Evolutionary conservation across 305 asterid species (phyloP), one percentile per base, ranked within the genome.

Genomic region (Fraxinus dipetala): DNA sequence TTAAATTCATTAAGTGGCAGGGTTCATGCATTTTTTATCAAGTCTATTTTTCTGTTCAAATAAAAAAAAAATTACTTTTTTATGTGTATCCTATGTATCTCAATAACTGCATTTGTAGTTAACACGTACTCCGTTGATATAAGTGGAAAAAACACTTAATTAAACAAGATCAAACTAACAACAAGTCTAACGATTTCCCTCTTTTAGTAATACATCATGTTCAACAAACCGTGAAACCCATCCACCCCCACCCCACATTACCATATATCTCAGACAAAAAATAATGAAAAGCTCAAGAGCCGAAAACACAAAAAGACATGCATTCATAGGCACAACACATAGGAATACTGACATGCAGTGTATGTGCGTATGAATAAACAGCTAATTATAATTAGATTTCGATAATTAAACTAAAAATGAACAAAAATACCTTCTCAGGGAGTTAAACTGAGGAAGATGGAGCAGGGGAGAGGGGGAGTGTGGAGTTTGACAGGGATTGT

Each of bases 361-460:
- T 4, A 14, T 45, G 32, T 65, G 73, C 73, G 32, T 36, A 10
- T 11, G 73, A 65, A 65, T 65, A 26, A 65, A 65, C 14, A 63
- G 24, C 32, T 26, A 10, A 24, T 10, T 65, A 11, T 65, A 10
- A 65, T 65, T 8, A 22, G 5, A 24, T 4, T 69, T 4, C 31
- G 0, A 81, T 51, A 36, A 69, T 22, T 16, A 72, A 80, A 36
- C 14, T 81, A 72, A 28, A 80, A 20, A 51, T 32, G 72, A 65
- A 28, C 34, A 40, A 22, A 80, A 67, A 35, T 31, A 72, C 83
- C 48, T 80, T 67, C 69, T 11, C 35, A 72, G 78, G 70, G 30
- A 61, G 31, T 61, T 24, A 59, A 59, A 7, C 20, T 48, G 59
- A 48, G 59, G 59, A 14, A 14, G 59, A 3, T 14, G 59, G 59